Conservation (phyloP, 306 rosid species). For the Glycine soja region DNA sequence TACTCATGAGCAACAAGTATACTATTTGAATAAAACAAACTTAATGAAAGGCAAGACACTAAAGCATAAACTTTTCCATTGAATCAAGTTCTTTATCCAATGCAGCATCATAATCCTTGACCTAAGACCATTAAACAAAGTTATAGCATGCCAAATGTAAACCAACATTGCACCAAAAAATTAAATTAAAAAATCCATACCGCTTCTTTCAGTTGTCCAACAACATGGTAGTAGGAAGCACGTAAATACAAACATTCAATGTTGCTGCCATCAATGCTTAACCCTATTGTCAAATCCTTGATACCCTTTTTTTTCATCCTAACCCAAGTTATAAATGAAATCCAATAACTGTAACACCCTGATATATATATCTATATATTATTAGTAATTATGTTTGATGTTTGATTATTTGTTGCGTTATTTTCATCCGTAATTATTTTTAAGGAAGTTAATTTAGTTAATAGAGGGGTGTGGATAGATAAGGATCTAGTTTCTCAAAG, state of each 20-base stretch:
- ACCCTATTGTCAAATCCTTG: slow-evolving; percentile 77
- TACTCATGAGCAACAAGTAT: slow-evolving; percentile 3
- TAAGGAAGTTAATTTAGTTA: too few relatives aligned
- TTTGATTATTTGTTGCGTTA: too few relatives aligned
- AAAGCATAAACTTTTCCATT: slow-evolving; percentile 83
- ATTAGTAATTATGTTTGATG: too few relatives aligned
- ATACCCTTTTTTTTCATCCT: slow-evolving; percentile 79
- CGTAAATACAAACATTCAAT: too few relatives aligned
- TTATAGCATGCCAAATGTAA: slow-evolving; percentile 40
- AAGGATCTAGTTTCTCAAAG: too few relatives aligned
- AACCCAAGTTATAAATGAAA: slow-evolving; percentile 44
- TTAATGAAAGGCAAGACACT: slow-evolving; percentile 94
- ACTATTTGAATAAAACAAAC: slow-evolving; percentile 51
- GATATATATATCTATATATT: too few relatives aligned
- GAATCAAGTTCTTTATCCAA: slow-evolving; percentile 95
- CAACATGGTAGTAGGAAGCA: slow-evolving; percentile 94
- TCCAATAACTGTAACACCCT: too few relatives aligned
- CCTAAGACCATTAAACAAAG: slow-evolving; percentile 57
- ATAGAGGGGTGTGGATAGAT: too few relatives aligned
- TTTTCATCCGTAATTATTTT: too few relatives aligned
- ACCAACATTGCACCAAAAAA: slow-evolving; percentile 37
- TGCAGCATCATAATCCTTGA: slow-evolving; percentile 94
- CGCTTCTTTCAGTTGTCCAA: slow-evolving; percentile 87
- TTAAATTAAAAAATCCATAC: slow-evolving; percentile 52
- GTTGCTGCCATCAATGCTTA: too few relatives aligned